These are phyloP conservation scores for Suhomyces pyralidae DNA, from an alignment of 805 yeast genomes.

Conservation along the genomic window DNA sequence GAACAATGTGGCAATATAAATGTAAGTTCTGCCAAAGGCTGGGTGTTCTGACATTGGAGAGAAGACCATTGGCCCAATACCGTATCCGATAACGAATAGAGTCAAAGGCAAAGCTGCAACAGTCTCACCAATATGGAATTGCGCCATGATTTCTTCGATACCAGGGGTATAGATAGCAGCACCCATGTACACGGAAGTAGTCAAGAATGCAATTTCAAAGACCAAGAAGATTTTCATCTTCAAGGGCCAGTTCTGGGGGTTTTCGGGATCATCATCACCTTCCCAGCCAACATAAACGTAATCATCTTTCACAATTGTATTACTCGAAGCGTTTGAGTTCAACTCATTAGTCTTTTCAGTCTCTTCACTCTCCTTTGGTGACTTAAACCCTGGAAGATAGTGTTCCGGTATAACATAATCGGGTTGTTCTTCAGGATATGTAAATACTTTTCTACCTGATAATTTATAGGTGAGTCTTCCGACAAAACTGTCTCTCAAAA, in stretches of 20 bases:
- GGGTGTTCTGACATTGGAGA: slow-evolving; percentile 60
- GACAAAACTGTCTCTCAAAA: slow-evolving; percentile 30
- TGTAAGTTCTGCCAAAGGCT: slow-evolving; percentile 49
- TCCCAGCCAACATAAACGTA: slow-evolving; percentile 29
- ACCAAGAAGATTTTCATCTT: slow-evolving; percentile 38
- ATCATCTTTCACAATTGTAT: neutral
- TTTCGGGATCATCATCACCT: slow-evolving; percentile 49
- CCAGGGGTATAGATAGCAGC: slow-evolving; percentile 58
- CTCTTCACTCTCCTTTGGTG: neutral
- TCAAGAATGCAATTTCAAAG: slow-evolving; percentile 40
- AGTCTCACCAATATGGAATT: slow-evolving; percentile 43
- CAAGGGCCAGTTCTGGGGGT: slow-evolving; percentile 57
- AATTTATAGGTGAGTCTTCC: slow-evolving; percentile 28
- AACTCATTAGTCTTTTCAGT: neutral
- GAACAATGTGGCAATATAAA: slow-evolving; percentile 46
- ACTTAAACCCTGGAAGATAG: slow-evolving; percentile 6
- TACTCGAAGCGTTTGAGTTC: neutral
- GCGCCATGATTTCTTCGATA: slow-evolving; percentile 39
- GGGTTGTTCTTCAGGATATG: slow-evolving; percentile 15
- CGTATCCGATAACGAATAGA: slow-evolving; percentile 58
- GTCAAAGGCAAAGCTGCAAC: slow-evolving; percentile 52
- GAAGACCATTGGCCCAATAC: slow-evolving; percentile 56
- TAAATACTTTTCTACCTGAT: slow-evolving; percentile 22
- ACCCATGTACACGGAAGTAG: slow-evolving; percentile 54
- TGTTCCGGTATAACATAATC: slow-evolving; percentile 17